Conservation (phyloP, 495 filamentous ascomycete genomes). For the Penicillium steckii region DNA sequence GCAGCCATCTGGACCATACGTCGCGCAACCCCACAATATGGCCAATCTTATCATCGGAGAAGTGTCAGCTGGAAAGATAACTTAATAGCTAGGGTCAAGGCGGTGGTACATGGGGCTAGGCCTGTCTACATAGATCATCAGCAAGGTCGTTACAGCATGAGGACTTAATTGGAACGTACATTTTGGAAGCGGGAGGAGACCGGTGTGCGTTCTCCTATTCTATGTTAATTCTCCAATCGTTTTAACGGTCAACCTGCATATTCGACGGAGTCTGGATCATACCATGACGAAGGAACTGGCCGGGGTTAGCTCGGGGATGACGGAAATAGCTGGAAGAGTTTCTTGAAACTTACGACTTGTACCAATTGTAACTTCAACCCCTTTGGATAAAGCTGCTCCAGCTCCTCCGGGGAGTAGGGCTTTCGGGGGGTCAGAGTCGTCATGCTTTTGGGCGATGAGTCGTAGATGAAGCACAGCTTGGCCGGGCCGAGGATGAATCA, state of each 20-base stretch:
- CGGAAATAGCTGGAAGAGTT: not conserved
- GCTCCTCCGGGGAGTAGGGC: slow-evolving; percentile 80
- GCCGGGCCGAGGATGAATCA: slow-evolving; percentile 5
- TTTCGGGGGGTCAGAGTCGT: slow-evolving; percentile 69
- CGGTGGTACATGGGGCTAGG: slow-evolving; percentile 61
- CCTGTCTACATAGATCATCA: slow-evolving; percentile 56
- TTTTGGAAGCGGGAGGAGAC: slow-evolving; percentile 86
- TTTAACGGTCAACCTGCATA: not conserved
- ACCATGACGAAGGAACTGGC: slow-evolving; percentile 81
- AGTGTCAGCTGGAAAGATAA: slow-evolving; percentile 9
- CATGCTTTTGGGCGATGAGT: slow-evolving; percentile 52
- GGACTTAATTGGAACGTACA: slow-evolving; percentile 37
- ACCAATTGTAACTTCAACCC: slow-evolving; percentile 81
- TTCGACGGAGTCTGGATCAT: slow-evolving; percentile 8
- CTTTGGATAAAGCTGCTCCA: slow-evolving; percentile 76
- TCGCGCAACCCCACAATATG: slow-evolving; percentile 79
- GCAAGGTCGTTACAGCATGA: slow-evolving; percentile 7
- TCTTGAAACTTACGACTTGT: slow-evolving; percentile 62
- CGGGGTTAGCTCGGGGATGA: slow-evolving; percentile 12
- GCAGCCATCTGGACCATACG: slow-evolving; percentile 71
- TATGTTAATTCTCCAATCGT: slow-evolving; percentile 10
- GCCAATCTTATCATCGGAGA: slow-evolving; percentile 62
- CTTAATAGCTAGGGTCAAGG: not conserved
- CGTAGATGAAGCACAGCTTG: not conserved
- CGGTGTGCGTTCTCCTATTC: slow-evolving; percentile 73